A percentile compares a stretch with the other conserved stretches of the same genome.
These are phyloP conservation scores for Mycena latifolia DNA, from an alignment of 768 basidiomycete genomes.

Conservation along the genomic window DNA sequence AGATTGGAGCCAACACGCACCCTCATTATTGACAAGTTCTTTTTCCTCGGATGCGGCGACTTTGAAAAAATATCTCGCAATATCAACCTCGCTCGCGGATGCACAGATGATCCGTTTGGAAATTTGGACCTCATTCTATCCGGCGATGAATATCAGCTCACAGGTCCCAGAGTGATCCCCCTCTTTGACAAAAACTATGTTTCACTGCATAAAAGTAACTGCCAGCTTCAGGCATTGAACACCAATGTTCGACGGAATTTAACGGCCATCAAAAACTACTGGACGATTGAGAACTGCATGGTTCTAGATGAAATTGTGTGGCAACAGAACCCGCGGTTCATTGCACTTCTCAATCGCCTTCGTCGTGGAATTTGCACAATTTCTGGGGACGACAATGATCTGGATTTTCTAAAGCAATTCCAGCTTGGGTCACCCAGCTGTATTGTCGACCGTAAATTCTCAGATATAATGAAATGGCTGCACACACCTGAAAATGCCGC, in stretches of 20 bases:
- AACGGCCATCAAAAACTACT: constrained; percentile 27
- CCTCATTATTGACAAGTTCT: constrained; percentile 31
- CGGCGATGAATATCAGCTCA: constrained; percentile 32
- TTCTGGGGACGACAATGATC: constrained; percentile 25
- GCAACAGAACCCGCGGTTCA: constrained; percentile 23
- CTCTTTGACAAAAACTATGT: constrained; percentile 12
- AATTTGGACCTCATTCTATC: constrained; percentile 30
- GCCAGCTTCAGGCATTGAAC: constrained; percentile 21
- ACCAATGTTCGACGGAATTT: constrained; percentile 14
- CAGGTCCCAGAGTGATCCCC: constrained; percentile 13
- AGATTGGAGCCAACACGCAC: constrained; percentile 5
- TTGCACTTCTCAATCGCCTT: constrained; percentile 20
- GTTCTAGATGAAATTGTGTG: constrained; percentile 32
- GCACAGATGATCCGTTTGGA: constrained; percentile 28
- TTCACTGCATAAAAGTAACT: background rate
- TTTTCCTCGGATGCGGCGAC: constrained; percentile 28
- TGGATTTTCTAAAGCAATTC: constrained; percentile 18
- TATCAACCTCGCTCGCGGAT: constrained; percentile 17
- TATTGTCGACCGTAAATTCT: background rate
- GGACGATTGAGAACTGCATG: constrained; percentile 24
- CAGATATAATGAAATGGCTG: constrained; percentile 17
- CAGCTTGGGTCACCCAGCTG: constrained; percentile 4
- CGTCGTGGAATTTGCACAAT: constrained; percentile 27
- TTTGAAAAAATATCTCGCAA: constrained; percentile 25
- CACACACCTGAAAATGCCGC: constrained; percentile 14